Evolutionary conservation across 805 yeast genomes (phyloP).

Genomic region (Starmerella gropengiesseri): DNA sequence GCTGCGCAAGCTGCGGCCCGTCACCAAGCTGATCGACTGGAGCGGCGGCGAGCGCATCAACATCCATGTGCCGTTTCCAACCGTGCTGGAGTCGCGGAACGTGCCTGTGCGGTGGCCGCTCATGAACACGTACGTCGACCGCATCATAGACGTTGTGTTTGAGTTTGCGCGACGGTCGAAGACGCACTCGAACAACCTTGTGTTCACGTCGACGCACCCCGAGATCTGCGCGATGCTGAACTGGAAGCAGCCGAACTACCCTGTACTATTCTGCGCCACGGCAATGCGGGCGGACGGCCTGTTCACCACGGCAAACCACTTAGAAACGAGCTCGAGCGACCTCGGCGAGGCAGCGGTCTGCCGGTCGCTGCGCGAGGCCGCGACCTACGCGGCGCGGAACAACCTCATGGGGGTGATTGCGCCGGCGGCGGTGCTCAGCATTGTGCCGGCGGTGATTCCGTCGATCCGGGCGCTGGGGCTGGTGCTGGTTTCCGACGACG

Average conservation of each 20-base stretch:
- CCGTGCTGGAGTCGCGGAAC: constrained; percentile 19
- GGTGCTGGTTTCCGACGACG: constrained; percentile 52
- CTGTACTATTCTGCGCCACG: constrained; percentile 76
- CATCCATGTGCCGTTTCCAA: constrained; percentile 26
- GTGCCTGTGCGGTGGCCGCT: constrained; percentile 30
- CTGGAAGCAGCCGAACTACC: constrained; percentile 98
- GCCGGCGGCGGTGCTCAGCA: constrained; percentile 54
- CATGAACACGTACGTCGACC: constrained; percentile 67
- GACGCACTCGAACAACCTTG: constrained; percentile 39
- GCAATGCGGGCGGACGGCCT: constrained; percentile 25
- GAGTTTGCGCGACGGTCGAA: constrained; percentile 48
- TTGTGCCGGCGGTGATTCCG: constrained; percentile 67
- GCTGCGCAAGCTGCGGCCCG: constrained; percentile 19
- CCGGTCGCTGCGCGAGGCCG: constrained; percentile 65
- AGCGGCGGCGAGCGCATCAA: constrained; percentile 25
- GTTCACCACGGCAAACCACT: constrained; percentile 24
- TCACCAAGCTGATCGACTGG: constrained; percentile 24
- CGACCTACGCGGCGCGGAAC: constrained; percentile 66
- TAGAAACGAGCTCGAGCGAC: constrained; percentile 27
- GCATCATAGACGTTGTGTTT: constrained; percentile 58
- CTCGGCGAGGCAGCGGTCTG: constrained; percentile 29
- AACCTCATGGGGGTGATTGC: constrained; percentile 77
- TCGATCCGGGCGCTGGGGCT: constrained; percentile 71
- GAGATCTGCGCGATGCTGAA: constrained; percentile 85
- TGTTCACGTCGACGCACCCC: constrained; percentile 78